These are phyloP conservation scores for Colletotrichum cereale DNA, from an alignment of 2,329 filamentous ascomycete species.

Conservation along the genomic window DNA sequence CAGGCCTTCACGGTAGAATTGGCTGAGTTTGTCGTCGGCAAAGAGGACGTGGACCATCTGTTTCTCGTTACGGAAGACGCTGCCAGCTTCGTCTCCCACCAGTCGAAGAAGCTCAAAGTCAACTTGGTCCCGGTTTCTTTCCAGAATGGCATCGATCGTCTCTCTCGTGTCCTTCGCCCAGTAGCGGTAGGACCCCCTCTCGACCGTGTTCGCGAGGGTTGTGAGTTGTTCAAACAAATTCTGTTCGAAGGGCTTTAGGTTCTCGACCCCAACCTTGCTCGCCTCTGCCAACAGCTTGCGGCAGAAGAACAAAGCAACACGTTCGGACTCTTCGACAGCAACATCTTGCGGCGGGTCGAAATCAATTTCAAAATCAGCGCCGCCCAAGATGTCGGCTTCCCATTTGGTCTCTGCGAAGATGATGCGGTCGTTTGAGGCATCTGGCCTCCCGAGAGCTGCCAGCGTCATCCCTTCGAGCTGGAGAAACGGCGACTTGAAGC, in stretches of 20 bases:
- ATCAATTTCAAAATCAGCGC: not conserved
- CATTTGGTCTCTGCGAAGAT: constrained; percentile 20
- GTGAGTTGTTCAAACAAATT: constrained; percentile 7
- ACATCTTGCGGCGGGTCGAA: constrained; percentile 11
- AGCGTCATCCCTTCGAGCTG: constrained; percentile 11
- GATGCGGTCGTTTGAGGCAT: constrained; percentile 19
- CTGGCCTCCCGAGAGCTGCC: not conserved
- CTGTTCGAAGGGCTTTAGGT: constrained; percentile 13
- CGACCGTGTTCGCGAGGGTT: not conserved
- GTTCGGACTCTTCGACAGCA: constrained; percentile 3
- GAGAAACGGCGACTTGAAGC: constrained; percentile 5
- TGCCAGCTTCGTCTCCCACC: constrained; percentile 2
- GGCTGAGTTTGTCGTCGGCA: constrained; percentile 18
- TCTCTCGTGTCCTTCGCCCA: constrained; percentile 15
- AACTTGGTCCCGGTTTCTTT: constrained; percentile 1
- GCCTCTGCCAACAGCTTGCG: not conserved
- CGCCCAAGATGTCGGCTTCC: not conserved
- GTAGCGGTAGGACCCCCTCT: not conserved
- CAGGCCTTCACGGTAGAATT: constrained; percentile 18
- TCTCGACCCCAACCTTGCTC: not conserved
- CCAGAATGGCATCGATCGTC: not conserved
- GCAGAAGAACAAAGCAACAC: constrained; percentile 21
- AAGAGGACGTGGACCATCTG: constrained; percentile 26
- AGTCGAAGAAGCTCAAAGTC: constrained; percentile 12
- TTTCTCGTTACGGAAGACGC: constrained; percentile 18